These are phyloP conservation scores for Starmera pachycereana DNA, from an alignment of 805 yeast species.

Conservation along the genomic window DNA sequence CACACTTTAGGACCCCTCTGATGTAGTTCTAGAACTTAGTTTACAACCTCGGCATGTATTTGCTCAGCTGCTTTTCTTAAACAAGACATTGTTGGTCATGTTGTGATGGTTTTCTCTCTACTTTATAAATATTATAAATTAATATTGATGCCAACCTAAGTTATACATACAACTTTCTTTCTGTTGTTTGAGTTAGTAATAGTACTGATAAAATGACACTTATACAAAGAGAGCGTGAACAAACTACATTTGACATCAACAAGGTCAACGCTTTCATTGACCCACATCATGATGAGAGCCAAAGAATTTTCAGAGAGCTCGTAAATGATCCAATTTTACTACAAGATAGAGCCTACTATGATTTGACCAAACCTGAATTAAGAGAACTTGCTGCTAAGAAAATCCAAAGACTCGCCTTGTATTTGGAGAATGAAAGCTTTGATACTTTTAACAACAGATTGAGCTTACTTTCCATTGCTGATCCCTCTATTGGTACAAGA, in stretches of 20 bases:
- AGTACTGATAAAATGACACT: constrained; percentile 7
- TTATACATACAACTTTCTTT: too few relatives aligned
- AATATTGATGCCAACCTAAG: too few relatives aligned
- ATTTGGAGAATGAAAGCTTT: constrained; percentile 37
- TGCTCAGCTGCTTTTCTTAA: too few relatives aligned
- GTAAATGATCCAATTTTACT: constrained; percentile 59
- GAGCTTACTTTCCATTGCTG: constrained; percentile 51
- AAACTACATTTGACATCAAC: constrained; percentile 31
- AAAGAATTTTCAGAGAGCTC: constrained; percentile 42
- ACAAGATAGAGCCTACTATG: constrained; percentile 45
- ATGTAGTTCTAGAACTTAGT: too few relatives aligned
- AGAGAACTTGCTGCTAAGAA: constrained; percentile 51
- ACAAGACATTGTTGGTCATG: too few relatives aligned
- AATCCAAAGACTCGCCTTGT: constrained; percentile 50
- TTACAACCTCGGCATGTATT: too few relatives aligned
- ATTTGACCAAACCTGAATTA: constrained; percentile 42
- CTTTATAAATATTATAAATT: too few relatives aligned
- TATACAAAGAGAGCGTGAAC: constrained; percentile 32
- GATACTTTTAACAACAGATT: constrained; percentile 45
- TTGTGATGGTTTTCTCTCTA: too few relatives aligned
- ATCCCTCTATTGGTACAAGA: constrained; percentile 75
- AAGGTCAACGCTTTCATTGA: constrained; percentile 48
- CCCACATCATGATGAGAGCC: constrained; percentile 36
- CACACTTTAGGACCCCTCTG: too few relatives aligned
- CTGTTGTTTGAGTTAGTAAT: too few relatives aligned